A percentile compares a stretch with the other conserved stretches of the same genome.
Conservation (phyloP, 2,329 filamentous ascomycete species). For the Coniochaeta hoffmannii region DNA sequence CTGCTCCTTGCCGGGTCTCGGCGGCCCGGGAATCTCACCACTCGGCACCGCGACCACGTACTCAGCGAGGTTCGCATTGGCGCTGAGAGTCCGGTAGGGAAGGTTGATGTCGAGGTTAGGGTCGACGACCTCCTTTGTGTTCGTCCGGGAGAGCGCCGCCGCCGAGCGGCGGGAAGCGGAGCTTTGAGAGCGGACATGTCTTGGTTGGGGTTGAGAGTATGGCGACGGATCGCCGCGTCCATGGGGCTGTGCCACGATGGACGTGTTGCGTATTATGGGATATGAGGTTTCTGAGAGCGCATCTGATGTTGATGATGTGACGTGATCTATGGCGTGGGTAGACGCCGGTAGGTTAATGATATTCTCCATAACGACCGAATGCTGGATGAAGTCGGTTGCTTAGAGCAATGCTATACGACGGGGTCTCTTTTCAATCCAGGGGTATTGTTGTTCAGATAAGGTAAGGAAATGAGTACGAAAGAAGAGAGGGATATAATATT, state of each 20-base stretch:
- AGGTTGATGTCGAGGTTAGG: constrained; percentile 34
- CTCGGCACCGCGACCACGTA: constrained; percentile 48
- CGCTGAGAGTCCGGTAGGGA: constrained; percentile 47
- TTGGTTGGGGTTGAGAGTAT: neutral
- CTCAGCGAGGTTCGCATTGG: constrained; percentile 46
- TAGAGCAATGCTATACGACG: neutral
- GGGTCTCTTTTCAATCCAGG: neutral
- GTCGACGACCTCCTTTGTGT: constrained; percentile 9
- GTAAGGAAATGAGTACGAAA: neutral
- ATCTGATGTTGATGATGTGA: neutral
- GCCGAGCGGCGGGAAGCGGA: neutral
- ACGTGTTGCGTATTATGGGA: neutral
- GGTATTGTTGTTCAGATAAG: neutral
- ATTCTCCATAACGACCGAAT: neutral
- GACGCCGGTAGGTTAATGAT: neutral
- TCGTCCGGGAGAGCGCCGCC: neutral
- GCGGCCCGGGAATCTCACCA: constrained; percentile 41
- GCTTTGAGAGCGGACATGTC: neutral
- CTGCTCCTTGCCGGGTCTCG: constrained; percentile 5
- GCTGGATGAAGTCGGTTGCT: neutral
- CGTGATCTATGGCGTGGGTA: neutral
- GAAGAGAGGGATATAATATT: neutral
- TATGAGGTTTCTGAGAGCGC: neutral
- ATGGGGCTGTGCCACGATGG: neutral
- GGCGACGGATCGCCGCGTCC: neutral